A percentile compares a stretch with the other conserved stretches of the same genome.
Conservation (phyloP, 2,329 filamentous ascomycete genomes). For the Sarocladiaceae sp. region DNA sequence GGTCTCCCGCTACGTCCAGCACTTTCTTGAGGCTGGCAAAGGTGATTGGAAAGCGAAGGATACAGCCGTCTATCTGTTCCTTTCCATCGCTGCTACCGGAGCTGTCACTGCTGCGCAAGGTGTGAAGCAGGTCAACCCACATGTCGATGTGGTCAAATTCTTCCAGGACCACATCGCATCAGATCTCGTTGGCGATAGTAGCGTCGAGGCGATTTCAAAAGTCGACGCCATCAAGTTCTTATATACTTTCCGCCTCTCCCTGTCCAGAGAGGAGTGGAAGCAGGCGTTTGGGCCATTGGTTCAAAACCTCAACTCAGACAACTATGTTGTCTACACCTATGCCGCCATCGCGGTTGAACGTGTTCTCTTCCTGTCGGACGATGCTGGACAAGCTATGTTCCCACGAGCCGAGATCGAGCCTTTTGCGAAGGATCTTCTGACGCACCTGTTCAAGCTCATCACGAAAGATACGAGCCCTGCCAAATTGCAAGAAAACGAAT, state of each 20-base stretch:
- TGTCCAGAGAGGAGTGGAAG: conserved; percentile 89
- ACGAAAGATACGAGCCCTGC: conserved; percentile 78
- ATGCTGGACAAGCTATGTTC: conserved; percentile 73
- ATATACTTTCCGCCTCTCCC: conserved; percentile 92
- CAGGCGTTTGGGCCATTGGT: conserved; percentile 85
- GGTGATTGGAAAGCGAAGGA: conserved; percentile 96
- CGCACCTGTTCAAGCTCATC: conserved; percentile 88
- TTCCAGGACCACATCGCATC: conserved; percentile 88
- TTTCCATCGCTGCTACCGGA: conserved; percentile 90
- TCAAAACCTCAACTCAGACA: conserved; percentile 81
- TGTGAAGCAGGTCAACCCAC: conserved; percentile 83
- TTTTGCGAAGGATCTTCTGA: conserved; percentile 78
- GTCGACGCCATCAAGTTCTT: conserved; percentile 98
- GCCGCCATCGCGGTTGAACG: conserved; percentile 95
- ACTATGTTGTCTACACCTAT: conserved; percentile 98
- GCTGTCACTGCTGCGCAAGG: conserved; percentile 82
- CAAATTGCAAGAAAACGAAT: conserved; percentile 98
- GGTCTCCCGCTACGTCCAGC: conserved; percentile 81
- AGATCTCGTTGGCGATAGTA: conserved; percentile 71
- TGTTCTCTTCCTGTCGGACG: conserved; percentile 77
- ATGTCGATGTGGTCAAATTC: conserved; percentile 88
- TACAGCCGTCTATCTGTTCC: conserved; percentile 94
- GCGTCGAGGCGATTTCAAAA: conserved; percentile 80
- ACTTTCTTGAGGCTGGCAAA: conserved; percentile 77
- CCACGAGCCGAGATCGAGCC: conserved; percentile 72